Conservation (phyloP, 2,329 filamentous ascomycete genomes). For the Hypocrella siamensis region DNA sequence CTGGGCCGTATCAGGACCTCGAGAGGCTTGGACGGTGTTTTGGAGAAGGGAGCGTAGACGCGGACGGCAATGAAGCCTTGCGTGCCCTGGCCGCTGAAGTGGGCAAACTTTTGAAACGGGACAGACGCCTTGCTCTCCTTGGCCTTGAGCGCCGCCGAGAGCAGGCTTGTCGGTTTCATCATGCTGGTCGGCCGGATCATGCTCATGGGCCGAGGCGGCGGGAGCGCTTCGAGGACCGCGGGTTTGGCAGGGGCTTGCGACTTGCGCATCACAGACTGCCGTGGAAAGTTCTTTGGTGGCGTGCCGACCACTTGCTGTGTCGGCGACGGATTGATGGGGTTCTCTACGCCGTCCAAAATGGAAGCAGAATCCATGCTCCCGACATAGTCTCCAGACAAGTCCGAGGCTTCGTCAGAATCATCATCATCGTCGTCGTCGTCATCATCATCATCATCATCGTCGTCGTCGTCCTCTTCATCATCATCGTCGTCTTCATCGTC, state of each 20-base stretch:
- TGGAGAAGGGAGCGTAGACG: slow-evolving; percentile 61
- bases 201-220: slow-evolving; percentile 53
- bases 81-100: slow-evolving; percentile 63
- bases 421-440: slow-evolving; percentile 34
- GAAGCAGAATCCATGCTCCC: slow-evolving; percentile 57
- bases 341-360: slow-evolving; percentile 49
- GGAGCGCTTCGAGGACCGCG: slow-evolving; percentile 46
- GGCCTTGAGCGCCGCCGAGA: slow-evolving; percentile 58
- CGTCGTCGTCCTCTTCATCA: slow-evolving; percentile 45
- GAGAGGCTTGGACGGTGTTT: slow-evolving; percentile 45
- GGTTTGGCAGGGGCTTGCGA: slow-evolving; percentile 39
- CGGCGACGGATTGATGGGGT: slow-evolving; percentile 38
- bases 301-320: slow-evolving; percentile 46
- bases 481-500: slow-evolving; percentile 39
- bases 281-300: slow-evolving; percentile 41
- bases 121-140: slow-evolving; percentile 53
- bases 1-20: slow-evolving; percentile 58
- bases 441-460: slow-evolving; percentile 19
- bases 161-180: slow-evolving; percentile 51
- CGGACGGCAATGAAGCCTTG: slow-evolving; percentile 60
- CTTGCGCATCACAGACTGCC: slow-evolving; percentile 49
- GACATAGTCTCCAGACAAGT: slow-evolving; percentile 48
- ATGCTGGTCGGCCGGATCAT: slow-evolving; percentile 50
- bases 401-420: slow-evolving; percentile 45
- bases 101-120: slow-evolving; percentile 63